phyloP scores from a whole-genome alignment of 1,284 basidiomycete species.

The Sanghuangporus weigelae region DNA sequence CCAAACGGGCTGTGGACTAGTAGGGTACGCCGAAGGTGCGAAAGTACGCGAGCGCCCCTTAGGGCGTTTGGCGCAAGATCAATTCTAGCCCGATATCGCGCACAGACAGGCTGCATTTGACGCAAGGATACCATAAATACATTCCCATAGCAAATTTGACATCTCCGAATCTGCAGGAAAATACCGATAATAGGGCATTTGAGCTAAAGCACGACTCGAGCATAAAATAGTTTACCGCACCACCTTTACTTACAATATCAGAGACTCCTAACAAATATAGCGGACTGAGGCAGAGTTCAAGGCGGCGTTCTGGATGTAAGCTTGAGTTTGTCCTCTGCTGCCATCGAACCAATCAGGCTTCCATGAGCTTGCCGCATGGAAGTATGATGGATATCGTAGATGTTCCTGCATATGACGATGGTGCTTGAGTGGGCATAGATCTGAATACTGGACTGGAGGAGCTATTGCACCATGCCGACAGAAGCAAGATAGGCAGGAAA shows the following conservation, averaged over 20 bases:
- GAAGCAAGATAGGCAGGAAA: not conserved
- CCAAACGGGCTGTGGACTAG: not conserved
- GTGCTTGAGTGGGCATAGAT: not conserved
- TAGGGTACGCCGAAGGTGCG: not conserved
- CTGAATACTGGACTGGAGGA: not conserved
- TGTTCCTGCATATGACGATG: not conserved
- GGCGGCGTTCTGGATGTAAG: not conserved
- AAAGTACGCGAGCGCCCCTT: not conserved
- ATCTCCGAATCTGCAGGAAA: not conserved
- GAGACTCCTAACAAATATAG: not conserved
- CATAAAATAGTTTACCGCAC: slow-evolving; percentile 1
- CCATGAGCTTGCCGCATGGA: slow-evolving; percentile 1
- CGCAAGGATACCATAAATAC: not conserved
- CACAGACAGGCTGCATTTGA: not conserved
- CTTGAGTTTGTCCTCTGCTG: not conserved
- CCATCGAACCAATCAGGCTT: slow-evolving; percentile 2
- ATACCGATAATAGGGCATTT: not conserved
- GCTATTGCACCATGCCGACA: not conserved
- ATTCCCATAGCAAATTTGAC: not conserved
- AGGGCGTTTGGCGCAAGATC: not conserved
- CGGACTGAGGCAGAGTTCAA: slow-evolving; percentile 1
- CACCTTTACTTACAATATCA: not conserved
- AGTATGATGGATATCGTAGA: not conserved
- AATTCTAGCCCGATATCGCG: not conserved
- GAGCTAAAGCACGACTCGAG: not conserved